These are phyloP conservation scores for Acidiella bohemica DNA, from an alignment of 495 filamentous ascomycete genomes.

Conservation along the genomic window DNA sequence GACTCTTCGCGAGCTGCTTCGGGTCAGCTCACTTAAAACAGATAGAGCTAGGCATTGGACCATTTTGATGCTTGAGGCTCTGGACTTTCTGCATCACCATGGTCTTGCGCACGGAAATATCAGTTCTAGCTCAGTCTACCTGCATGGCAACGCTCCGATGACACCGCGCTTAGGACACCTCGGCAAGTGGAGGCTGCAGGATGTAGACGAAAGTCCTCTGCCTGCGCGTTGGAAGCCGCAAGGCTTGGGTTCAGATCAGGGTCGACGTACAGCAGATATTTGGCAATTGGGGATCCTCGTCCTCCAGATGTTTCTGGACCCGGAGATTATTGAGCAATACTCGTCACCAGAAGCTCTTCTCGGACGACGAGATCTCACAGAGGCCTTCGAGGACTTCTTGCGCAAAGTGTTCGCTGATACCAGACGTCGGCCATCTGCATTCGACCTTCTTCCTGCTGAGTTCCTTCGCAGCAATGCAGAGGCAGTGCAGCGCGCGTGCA, in stretches of 20 bases:
- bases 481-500: slow-evolving; percentile 16
- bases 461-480: slow-evolving; percentile 60
- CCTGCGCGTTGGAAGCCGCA: slow-evolving; percentile 4
- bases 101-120: slow-evolving; percentile 70
- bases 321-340: slow-evolving; percentile 60
- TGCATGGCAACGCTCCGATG: slow-evolving; percentile 2
- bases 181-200: slow-evolving; percentile 50
- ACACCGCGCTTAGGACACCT: slow-evolving; percentile 46
- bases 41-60: slow-evolving; percentile 71
- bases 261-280: slow-evolving; percentile 67
- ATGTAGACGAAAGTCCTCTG: slow-evolving; percentile 22
- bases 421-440: slow-evolving; percentile 75
- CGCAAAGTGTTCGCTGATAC: slow-evolving; percentile 72
- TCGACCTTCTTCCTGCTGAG: slow-evolving; percentile 77
- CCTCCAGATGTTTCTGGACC: slow-evolving; percentile 87
- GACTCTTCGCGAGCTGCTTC: slow-evolving; percentile 66
- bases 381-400: slow-evolving; percentile 63
- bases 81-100: slow-evolving; percentile 73
- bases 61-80: slow-evolving; percentile 74
- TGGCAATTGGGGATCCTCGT: slow-evolving; percentile 88
- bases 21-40: slow-evolving; percentile 56
- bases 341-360: slow-evolving; percentile 60
- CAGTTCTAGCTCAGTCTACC: slow-evolving; percentile 51
- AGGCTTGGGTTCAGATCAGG: not conserved
- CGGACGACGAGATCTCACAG: slow-evolving; percentile 50